These are phyloP conservation scores for Neolentinus lepideus DNA, from an alignment of 1,284 basidiomycete genomes.

Conservation along the genomic window DNA sequence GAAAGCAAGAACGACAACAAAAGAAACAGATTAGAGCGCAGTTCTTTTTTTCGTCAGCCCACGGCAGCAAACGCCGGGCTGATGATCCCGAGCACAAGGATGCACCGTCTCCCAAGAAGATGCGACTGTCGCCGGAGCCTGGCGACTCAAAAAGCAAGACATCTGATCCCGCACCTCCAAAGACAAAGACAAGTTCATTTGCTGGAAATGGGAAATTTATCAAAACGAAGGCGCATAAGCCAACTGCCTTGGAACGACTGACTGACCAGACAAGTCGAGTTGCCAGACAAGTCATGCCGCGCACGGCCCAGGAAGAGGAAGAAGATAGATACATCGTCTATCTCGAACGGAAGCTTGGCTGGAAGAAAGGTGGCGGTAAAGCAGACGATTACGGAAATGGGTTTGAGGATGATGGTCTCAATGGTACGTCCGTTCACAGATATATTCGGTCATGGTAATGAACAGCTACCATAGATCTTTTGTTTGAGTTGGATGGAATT, in stretches of 20 bases:
- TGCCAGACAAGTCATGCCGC: constrained; percentile 12
- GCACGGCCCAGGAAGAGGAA: constrained; percentile 39
- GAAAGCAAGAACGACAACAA: constrained; percentile 52
- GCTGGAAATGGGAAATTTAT: background rate
- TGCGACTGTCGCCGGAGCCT: constrained; percentile 17
- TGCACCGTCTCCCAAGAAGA: constrained; percentile 38
- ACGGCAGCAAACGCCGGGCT: constrained; percentile 25
- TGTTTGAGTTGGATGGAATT: constrained; percentile 42
- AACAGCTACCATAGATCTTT: constrained; percentile 7
- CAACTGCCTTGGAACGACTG: constrained; percentile 29
- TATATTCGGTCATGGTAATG: background rate
- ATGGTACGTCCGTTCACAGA: constrained; percentile 32
- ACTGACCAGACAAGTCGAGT: constrained; percentile 12
- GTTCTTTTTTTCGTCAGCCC: constrained; percentile 33
- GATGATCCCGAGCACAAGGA: constrained; percentile 31
- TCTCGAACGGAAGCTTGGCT: constrained; percentile 67
- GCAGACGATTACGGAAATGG: constrained; percentile 32
- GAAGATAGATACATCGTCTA: constrained; percentile 77
- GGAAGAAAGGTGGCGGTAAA: constrained; percentile 36
- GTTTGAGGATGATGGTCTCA: constrained; percentile 57
- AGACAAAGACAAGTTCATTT: constrained; percentile 1
- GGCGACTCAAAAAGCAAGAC: background rate
- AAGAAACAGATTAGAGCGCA: constrained; percentile 55
- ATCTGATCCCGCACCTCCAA: background rate
- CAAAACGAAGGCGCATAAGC: background rate